Percentiles rank a stretch among this genome's conserved stretches.
These are phyloP conservation scores for Kwoniella botswanensis DNA, from an alignment of 768 basidiomycete genomes.

Conservation along the genomic window DNA sequence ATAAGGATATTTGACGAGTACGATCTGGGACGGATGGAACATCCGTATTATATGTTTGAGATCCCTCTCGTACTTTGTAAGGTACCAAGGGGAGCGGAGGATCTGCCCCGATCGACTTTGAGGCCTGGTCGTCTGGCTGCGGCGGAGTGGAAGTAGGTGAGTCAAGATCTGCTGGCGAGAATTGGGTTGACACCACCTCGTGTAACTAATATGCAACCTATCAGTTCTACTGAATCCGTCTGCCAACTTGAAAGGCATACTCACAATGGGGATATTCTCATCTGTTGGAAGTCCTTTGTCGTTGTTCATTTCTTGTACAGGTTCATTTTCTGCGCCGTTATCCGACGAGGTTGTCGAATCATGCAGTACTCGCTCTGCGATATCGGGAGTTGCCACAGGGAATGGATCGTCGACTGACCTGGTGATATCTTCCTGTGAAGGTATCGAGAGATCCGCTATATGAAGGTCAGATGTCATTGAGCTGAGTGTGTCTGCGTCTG, in stretches of 20 bases:
- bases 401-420: not conserved
- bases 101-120: not conserved
- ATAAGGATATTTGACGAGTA: slow-evolving; percentile 7
- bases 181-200: too few species aligned
- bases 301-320: not conserved
- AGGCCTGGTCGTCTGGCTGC: not conserved
- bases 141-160: not conserved
- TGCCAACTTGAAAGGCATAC: too few species aligned
- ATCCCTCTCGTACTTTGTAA: slow-evolving; percentile 5
- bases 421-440: too few species aligned
- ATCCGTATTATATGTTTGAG: not conserved
- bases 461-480: too few species aligned
- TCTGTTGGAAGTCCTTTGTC: not conserved
- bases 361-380: not conserved
- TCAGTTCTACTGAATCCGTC: too few species aligned
- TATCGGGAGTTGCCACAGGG: not conserved
- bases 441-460: too few species aligned
- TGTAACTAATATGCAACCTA: too few species aligned
- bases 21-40: not conserved
- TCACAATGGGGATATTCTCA: not conserved
- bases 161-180: too few species aligned
- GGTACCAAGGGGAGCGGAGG: not conserved
- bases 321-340: not conserved
- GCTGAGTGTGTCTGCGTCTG: not conserved
- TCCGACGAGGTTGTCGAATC: not conserved